A percentile compares a stretch with the other conserved stretches of the same genome.
Evolutionary conservation across 208 protist genomes (phyloP).

Genomic region (Lotmaria passim): DNA sequence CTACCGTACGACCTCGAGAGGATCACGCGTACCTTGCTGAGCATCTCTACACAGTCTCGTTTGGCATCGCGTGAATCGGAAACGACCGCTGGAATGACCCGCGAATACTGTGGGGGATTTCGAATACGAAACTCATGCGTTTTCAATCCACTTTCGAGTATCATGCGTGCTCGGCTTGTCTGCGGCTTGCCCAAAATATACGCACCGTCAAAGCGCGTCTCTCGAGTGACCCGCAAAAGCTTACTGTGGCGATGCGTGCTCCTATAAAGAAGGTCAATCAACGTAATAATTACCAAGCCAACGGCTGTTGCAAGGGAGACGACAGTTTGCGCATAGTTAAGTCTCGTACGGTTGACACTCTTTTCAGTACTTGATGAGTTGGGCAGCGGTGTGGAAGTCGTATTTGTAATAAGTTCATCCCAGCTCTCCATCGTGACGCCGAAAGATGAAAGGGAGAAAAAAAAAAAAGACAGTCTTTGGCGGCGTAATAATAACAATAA

Average conservation of each 20-base stretch:
- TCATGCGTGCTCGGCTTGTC: conserved; percentile 49
- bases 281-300: conserved; percentile 56
- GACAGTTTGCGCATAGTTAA: conserved; percentile 79
- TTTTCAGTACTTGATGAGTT: conserved; percentile 1
- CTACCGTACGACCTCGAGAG: conserved; percentile 63
- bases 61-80: conserved; percentile 66
- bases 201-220: conserved; percentile 78
- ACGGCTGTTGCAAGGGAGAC: conserved; percentile 79
- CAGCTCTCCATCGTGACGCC: background rate
- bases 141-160: conserved; percentile 78
- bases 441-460: background rate
- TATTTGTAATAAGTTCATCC: background rate
- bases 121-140: conserved; percentile 59
- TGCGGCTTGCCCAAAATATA: conserved; percentile 68
- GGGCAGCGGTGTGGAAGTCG: background rate
- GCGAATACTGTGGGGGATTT: conserved; percentile 65
- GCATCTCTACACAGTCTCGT: conserved; percentile 77
- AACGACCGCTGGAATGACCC: conserved; percentile 71
- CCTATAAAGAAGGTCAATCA: conserved; percentile 69
- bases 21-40: conserved; percentile 64
- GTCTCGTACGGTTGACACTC: conserved; percentile 24
- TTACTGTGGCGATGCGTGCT: conserved; percentile 52
- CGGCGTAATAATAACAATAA: too few relatives aligned
- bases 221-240: conserved; percentile 61
- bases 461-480: too few relatives aligned